Percentiles rank a stretch among this genome's conserved stretches.
These are phyloP conservation scores for Amanita rubescens DNA, from an alignment of 768 basidiomycete genomes.

Conservation along the genomic window DNA sequence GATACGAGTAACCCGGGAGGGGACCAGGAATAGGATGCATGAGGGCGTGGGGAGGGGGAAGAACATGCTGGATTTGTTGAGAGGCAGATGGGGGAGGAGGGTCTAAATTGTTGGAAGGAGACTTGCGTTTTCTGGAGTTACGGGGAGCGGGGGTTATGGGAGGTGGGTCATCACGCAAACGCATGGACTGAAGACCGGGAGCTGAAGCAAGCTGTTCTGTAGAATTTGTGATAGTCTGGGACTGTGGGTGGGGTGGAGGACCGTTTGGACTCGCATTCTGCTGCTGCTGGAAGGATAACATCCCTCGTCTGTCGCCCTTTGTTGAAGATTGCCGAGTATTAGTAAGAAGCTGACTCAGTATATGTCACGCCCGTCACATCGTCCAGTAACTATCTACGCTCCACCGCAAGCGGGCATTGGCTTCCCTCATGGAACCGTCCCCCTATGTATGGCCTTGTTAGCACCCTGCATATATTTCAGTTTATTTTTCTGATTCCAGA, in stretches of 20 bases:
- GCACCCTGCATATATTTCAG: conserved; percentile 32
- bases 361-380: conserved; percentile 11
- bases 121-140: conserved; percentile 57
- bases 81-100: conserved; percentile 23
- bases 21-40: conserved; percentile 40
- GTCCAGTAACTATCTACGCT: not conserved
- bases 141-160: conserved; percentile 38
- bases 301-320: conserved; percentile 15
- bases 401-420: conserved; percentile 52
- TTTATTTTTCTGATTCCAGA: not conserved
- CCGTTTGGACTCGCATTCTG: conserved; percentile 18
- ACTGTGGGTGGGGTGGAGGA: conserved; percentile 13
- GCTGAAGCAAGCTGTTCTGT: conserved; percentile 10
- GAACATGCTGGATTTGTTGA: conserved; percentile 40
- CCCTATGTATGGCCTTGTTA: conserved; percentile 56
- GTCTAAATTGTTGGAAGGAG: conserved; percentile 40
- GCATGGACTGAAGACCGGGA: conserved; percentile 32
- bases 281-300: conserved; percentile 32
- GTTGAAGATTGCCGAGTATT: conserved; percentile 30
- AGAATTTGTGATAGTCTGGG: conserved; percentile 25
- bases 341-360: conserved; percentile 43
- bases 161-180: conserved; percentile 54
- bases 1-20: conserved; percentile 43
- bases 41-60: conserved; percentile 47
- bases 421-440: conserved; percentile 51